A percentile compares a stretch with the other conserved stretches of the same genome.
These are phyloP conservation scores for Casuarina equisetifolia DNA, from an alignment of 306 rosid genomes.

Conservation along the genomic window DNA sequence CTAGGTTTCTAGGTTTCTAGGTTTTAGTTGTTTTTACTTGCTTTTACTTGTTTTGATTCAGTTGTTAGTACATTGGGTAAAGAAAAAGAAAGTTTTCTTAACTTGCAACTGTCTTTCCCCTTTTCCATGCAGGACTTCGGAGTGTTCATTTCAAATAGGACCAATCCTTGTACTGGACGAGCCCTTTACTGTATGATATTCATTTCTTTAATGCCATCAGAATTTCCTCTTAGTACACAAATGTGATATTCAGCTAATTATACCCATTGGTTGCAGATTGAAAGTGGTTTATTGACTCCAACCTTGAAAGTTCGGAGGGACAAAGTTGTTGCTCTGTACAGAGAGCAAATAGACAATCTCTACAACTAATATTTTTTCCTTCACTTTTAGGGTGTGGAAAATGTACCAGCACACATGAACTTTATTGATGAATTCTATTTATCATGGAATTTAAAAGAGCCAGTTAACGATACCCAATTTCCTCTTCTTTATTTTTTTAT, in stretches of 20 bases:
- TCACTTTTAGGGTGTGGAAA: too few species aligned
- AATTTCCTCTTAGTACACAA: conserved; percentile 4
- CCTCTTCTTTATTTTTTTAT: too few species aligned
- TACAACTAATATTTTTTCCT: conserved; percentile 42
- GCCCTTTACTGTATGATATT: conserved; percentile 72
- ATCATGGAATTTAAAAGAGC: not conserved
- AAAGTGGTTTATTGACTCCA: conserved; percentile 83
- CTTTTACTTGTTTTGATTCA: not conserved
- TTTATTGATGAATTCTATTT: not conserved
- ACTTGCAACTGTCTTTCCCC: not conserved
- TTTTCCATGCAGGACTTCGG: conserved; percentile 64
- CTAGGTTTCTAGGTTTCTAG: not conserved
- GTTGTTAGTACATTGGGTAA: not conserved
- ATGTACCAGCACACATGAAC: not conserved
- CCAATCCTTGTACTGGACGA: conserved; percentile 76
- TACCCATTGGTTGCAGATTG: conserved; percentile 58
- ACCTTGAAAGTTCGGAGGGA: conserved; percentile 92
- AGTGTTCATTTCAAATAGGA: conserved; percentile 77
- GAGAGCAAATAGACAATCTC: conserved; percentile 66
- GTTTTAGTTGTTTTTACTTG: too few species aligned
- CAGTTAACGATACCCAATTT: not conserved
- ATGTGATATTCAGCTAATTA: conserved; percentile 21
- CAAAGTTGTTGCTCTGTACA: conserved; percentile 51
- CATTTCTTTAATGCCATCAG: not conserved
- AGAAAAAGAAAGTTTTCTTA: not conserved